Evolutionary conservation across 1,139 yeast genomes (phyloP).

Genomic region (Candida neerlandica): DNA sequence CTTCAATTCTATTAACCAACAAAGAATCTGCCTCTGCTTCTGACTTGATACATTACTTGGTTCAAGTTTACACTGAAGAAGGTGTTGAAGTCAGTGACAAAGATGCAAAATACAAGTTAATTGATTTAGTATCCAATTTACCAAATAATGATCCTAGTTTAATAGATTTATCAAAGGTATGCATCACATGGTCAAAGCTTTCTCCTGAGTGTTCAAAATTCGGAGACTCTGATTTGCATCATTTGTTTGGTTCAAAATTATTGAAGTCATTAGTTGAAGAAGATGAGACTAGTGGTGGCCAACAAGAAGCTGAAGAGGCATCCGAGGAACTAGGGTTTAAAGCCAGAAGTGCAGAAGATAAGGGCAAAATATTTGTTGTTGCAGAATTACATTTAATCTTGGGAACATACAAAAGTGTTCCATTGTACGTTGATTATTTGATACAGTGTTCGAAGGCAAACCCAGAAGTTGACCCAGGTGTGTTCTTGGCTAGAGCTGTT

Average conservation of each 20-base stretch:
- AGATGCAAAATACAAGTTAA: slow-evolving; percentile 41
- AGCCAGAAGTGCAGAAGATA: slow-evolving; percentile 25
- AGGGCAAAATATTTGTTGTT: slow-evolving; percentile 38
- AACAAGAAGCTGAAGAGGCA: slow-evolving; percentile 20
- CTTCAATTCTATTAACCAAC: slow-evolving; percentile 66
- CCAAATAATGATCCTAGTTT: slow-evolving; percentile 61
- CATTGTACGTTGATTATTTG: slow-evolving; percentile 54
- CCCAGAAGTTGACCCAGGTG: slow-evolving; percentile 44
- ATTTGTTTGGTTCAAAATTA: slow-evolving; percentile 70
- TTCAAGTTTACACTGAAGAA: slow-evolving; percentile 66
- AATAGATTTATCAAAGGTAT: slow-evolving; percentile 59
- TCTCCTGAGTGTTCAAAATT: slow-evolving; percentile 45
- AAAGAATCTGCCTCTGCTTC: slow-evolving; percentile 78
- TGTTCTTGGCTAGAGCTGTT: slow-evolving; percentile 62
- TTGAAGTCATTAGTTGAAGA: slow-evolving; percentile 26
- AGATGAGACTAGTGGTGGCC: slow-evolving; percentile 17
- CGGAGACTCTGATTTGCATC: slow-evolving; percentile 79
- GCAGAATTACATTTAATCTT: slow-evolving; percentile 63
- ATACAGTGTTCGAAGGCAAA: slow-evolving; percentile 40
- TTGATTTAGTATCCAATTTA: slow-evolving; percentile 39
- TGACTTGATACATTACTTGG: slow-evolving; percentile 71
- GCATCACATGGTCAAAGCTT: slow-evolving; percentile 64
- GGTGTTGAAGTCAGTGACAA: slow-evolving; percentile 39
- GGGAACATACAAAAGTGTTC: slow-evolving; percentile 66
- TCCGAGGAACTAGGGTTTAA: slow-evolving; percentile 5